Percentiles rank a stretch among this genome's conserved stretches.
Conservation (phyloP, 208 protist genomes). For the Trypanosoma vivax region DNA sequence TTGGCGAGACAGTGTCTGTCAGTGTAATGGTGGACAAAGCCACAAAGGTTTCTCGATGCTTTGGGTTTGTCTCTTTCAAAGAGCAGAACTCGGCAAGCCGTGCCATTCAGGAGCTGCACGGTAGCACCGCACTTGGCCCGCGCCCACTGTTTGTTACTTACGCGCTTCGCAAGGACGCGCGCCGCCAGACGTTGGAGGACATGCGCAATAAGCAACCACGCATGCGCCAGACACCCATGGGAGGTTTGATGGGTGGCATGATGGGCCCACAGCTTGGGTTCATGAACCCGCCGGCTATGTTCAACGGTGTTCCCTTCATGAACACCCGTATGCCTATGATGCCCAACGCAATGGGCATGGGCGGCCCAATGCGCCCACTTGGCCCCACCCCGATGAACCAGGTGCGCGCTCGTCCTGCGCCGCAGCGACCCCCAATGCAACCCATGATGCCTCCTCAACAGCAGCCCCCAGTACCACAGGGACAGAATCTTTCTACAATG, state of each 20-base stretch:
- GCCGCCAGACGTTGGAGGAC: conserved; percentile 92
- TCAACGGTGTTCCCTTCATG: conserved; percentile 73
- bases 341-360: conserved; percentile 35
- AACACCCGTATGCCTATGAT: conserved; percentile 74
- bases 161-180: conserved; percentile 95
- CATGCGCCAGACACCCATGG: conserved; percentile 59
- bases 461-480: conserved; percentile 28
- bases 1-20: conserved; percentile 94
- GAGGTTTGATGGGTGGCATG: conserved; percentile 46
- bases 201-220: conserved; percentile 72
- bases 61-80: conserved; percentile 98
- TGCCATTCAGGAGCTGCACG: conserved; percentile 96
- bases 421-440: conserved; percentile 62
- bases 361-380: conserved; percentile 71
- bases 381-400: conserved; percentile 39
- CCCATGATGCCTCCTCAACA: conserved; percentile 47
- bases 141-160: conserved; percentile 97
- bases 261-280: conserved; percentile 40
- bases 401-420: conserved; percentile 18
- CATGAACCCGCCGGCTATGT: conserved; percentile 45
- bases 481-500: conserved; percentile 61
- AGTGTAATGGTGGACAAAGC: conserved; percentile 96
- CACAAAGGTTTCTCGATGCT: conserved; percentile 87
- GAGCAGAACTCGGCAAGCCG: conserved; percentile 91
- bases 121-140: conserved; percentile 89